Percentiles rank a stretch among this genome's conserved stretches.
phyloP scores from a whole-genome alignment of 202 grass and related monocot genomes.

The Schoenoplectus tabernaemontani region DNA sequence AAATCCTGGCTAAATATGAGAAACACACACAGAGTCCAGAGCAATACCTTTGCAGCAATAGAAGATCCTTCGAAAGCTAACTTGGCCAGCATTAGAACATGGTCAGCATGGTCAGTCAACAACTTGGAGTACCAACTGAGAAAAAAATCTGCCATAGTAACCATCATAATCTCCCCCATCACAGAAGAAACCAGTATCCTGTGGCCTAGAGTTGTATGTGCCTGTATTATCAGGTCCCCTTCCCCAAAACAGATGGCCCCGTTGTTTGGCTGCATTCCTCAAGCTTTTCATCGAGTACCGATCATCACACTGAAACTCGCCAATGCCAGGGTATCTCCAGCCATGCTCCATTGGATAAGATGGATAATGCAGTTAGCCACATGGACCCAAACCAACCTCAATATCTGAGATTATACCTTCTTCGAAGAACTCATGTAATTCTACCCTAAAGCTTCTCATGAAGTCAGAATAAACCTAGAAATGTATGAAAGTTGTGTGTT shows the following conservation, averaged over 20 bases:
- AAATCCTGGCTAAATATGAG: not conserved
- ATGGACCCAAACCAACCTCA: slow-evolving; percentile 78
- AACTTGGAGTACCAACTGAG: slow-evolving; percentile 73
- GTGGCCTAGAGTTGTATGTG: slow-evolving; percentile 75
- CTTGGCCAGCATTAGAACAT: slow-evolving; percentile 65
- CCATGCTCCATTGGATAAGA: slow-evolving; percentile 84
- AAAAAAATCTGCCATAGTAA: slow-evolving; percentile 84
- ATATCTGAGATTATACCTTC: slow-evolving; percentile 78
- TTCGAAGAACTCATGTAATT: slow-evolving; percentile 82
- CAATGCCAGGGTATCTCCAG: slow-evolving; percentile 98
- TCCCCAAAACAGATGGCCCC: slow-evolving; percentile 66
- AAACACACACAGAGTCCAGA: not conserved
- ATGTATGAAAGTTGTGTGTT: not conserved
- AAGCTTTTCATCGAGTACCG: slow-evolving; percentile 68
- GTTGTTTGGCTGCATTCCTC: slow-evolving; percentile 62
- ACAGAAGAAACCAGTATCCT: slow-evolving; percentile 77
- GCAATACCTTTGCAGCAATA: slow-evolving; percentile 68
- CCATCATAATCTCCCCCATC: slow-evolving; percentile 94
- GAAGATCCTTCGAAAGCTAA: slow-evolving; percentile 63
- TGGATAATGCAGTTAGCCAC: slow-evolving; percentile 77
- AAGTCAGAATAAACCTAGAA: slow-evolving; percentile 91
- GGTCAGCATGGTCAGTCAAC: slow-evolving; percentile 67
- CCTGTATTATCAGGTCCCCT: slow-evolving; percentile 64
- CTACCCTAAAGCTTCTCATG: slow-evolving; percentile 91
- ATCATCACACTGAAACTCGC: slow-evolving; percentile 98